Evolutionary conservation across 2,329 filamentous ascomycete species (phyloP), one percentile per base, ranked within the genome.

Genomic region (Sporothrix schenckii): DNA sequence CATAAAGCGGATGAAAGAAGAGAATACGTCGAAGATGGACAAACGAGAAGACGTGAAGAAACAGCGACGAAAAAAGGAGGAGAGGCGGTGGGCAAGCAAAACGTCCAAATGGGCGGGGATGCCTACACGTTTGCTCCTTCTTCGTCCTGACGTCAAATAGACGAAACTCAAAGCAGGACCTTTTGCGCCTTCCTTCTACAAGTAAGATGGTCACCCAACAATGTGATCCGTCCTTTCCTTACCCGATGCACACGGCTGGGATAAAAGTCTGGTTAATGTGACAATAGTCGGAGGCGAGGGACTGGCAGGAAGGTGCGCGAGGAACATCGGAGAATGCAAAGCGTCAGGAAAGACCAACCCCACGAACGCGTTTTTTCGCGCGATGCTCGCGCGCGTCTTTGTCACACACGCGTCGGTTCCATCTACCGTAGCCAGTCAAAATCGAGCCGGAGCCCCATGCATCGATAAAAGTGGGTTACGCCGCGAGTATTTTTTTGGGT

Each of bases 341-440:
- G 27, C 27, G 44, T 44, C 52, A 58, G 30, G 63, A 67, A 58
- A 13, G 41, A 19, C 19, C 34, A 41, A 50, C 14, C 53, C 54
- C 53, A 52, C 66, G 50, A 66, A 63, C 74, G 73, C 72, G 72
- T 73, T 73, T 72, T 74, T 73, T 74, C 72, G 73, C 72, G 73
- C 44, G 1, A 70, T 61, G 56, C 47, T 34, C 70, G 69, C 72
- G 72, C 74, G 73, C 70, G 27, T 27, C 27, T 9, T 47, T 19
- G 24, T 44, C 13, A 30, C 44, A 53, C 68, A 30, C 68, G 47
- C 56, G 68, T 49, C 27, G 24, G 27, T 6, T 30, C 58, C 49
- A 50, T 61, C 19, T 52, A 50, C 24, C 7, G 34, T 34, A 68
- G 66, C 52, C 66, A 68, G 24, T 67, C 21, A 58, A 4, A 47